A percentile compares a stretch with the other conserved stretches of the same genome.
These are phyloP conservation scores for Dysphania ambrosioides DNA, from an alignment of 148 eudicot species.

Conservation along the genomic window DNA sequence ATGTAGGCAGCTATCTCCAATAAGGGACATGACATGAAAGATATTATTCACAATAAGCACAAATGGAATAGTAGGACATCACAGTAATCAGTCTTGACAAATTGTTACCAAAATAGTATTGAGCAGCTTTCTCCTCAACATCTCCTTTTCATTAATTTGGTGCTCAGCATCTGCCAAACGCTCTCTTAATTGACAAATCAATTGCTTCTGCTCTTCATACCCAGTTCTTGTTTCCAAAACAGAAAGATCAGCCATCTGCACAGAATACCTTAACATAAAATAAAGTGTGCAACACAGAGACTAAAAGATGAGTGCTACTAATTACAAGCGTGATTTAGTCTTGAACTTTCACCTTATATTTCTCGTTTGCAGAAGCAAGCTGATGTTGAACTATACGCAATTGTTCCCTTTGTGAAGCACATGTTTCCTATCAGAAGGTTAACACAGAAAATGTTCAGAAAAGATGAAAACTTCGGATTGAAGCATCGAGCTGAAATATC, in stretches of 20 bases:
- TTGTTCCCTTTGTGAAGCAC: conserved; percentile 55
- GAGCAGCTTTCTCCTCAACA: conserved; percentile 63
- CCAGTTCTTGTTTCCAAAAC: conserved; percentile 43
- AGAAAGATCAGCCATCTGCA: conserved; percentile 65
- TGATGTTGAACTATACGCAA: conserved; percentile 45
- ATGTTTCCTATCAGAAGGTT: conserved; percentile 44
- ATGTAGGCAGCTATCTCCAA: no score
- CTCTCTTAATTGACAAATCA: conserved; percentile 37
- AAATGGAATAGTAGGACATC: not conserved
- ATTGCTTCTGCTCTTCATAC: conserved; percentile 44
- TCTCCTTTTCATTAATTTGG: conserved; percentile 58
- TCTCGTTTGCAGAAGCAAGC: conserved; percentile 55
- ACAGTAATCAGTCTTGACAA: not conserved
- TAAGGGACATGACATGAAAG: no score
- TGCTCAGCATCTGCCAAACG: conserved; percentile 57
- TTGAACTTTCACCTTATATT: conserved; percentile 42
- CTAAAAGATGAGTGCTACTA: no score
- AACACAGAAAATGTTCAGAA: not conserved
- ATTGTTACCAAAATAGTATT: conserved; percentile 67
- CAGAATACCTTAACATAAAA: not conserved
- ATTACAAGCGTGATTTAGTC: no score
- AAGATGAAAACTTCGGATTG: not conserved
- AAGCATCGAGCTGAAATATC: not conserved
- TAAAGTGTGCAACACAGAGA: no score
- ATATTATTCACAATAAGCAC: not conserved